Evolutionary conservation across 2,329 filamentous ascomycete species (phyloP).

Genomic region (Ophiostoma populinum): DNA sequence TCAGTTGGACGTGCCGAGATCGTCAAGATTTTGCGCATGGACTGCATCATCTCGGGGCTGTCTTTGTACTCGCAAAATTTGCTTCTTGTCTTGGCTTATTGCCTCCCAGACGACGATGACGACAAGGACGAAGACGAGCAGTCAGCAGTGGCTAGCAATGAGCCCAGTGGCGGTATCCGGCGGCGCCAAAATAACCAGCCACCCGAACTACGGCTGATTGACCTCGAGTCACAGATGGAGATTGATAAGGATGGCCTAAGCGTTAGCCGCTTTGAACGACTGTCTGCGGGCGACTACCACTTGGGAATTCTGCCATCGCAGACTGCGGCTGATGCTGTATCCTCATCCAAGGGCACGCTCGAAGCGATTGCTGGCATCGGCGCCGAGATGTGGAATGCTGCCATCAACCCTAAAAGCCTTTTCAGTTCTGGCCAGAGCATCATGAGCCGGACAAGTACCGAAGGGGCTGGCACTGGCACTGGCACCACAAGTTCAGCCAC

Average conservation of each 20-base stretch:
- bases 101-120: constrained; percentile 51
- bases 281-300: constrained; percentile 85
- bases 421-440: constrained; percentile 79
- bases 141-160: constrained; percentile 25
- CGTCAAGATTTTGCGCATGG: constrained; percentile 89
- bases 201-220: constrained; percentile 81
- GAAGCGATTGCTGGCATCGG: constrained; percentile 58
- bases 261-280: constrained; percentile 69
- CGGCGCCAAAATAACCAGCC: constrained; percentile 64
- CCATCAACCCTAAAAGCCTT: constrained; percentile 69
- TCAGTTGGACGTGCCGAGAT: constrained; percentile 73
- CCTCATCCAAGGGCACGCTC: constrained; percentile 53
- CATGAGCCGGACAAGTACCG: constrained; percentile 35
- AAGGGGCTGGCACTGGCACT: constrained; percentile 1
- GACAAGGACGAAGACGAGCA: constrained; percentile 17
- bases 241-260: constrained; percentile 74
- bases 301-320: constrained; percentile 65
- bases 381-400: constrained; percentile 76
- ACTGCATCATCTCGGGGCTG: constrained; percentile 95
- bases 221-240: constrained; percentile 72
- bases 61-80: constrained; percentile 88
- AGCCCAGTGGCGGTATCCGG: constrained; percentile 46
- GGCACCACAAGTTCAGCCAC: not conserved
- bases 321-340: constrained; percentile 44
- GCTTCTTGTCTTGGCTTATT: constrained; percentile 81